phyloP scores from a whole-genome alignment of 176 grass and related monocot species.

The Olyra latifolia region DNA sequence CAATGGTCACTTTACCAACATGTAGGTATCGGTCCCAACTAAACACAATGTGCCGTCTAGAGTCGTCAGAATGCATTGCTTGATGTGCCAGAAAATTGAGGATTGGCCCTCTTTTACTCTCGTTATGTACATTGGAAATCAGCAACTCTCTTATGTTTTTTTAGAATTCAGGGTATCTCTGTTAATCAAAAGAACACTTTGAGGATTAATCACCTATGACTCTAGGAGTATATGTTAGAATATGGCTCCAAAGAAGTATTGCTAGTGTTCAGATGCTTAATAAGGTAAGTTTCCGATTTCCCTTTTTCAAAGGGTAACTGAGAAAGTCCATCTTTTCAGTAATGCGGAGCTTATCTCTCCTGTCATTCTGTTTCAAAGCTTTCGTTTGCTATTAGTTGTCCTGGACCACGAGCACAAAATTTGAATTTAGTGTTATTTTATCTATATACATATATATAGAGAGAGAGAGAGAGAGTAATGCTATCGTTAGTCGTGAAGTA shows the following conservation, averaged over 20 bases:
- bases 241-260: background rate
- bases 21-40: background rate
- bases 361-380: background rate
- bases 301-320: background rate
- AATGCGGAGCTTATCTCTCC: background rate
- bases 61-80: background rate
- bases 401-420: background rate
- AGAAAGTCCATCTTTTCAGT: background rate
- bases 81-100: background rate
- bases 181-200: too few relatives aligned
- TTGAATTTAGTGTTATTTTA: background rate
- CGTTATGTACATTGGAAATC: background rate
- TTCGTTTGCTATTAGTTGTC: background rate
- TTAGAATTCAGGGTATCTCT: background rate
- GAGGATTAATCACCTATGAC: background rate
- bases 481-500: too few relatives aligned
- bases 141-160: background rate
- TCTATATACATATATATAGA: too few relatives aligned
- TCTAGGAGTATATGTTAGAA: background rate
- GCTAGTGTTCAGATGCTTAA: background rate
- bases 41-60: background rate
- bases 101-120: background rate
- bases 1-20: background rate
- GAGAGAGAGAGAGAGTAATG: too few relatives aligned
- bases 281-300: background rate